Evolutionary conservation across 805 yeast genomes (phyloP).

Genomic region (Candida pini): DNA sequence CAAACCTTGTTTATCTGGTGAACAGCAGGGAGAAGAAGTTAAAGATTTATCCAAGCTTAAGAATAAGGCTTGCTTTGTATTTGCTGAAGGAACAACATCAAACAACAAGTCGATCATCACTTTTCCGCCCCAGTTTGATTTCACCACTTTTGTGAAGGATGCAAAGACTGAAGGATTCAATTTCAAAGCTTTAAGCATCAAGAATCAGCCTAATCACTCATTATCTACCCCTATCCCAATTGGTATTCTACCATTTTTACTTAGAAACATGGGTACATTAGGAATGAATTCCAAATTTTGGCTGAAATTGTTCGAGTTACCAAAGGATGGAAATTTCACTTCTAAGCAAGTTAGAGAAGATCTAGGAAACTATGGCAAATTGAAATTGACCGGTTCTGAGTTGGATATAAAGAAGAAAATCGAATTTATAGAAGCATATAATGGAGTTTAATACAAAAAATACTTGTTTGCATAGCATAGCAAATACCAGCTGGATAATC

Average conservation of each 20-base stretch:
- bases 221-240: slow-evolving; percentile 31
- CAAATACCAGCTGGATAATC: neutral
- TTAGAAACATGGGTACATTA: slow-evolving; percentile 6
- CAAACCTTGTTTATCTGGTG: slow-evolving; percentile 4
- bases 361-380: slow-evolving; percentile 41
- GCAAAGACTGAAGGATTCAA: slow-evolving; percentile 11
- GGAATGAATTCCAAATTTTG: slow-evolving; percentile 13
- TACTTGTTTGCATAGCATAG: neutral
- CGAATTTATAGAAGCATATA: slow-evolving; percentile 31
- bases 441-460: neutral
- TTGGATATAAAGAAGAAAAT: slow-evolving; percentile 39
- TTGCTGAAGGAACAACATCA: slow-evolving; percentile 81
- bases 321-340: slow-evolving; percentile 1
- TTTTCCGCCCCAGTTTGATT: slow-evolving; percentile 31
- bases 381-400: slow-evolving; percentile 41
- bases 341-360: slow-evolving; percentile 16
- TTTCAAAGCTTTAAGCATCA: slow-evolving; percentile 34
- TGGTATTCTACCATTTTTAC: slow-evolving; percentile 8
- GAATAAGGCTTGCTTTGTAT: slow-evolving; percentile 46
- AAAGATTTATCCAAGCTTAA: slow-evolving; percentile 22
- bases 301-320: slow-evolving; percentile 18
- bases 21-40: neutral
- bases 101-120: slow-evolving; percentile 76
- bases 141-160: slow-evolving; percentile 5
- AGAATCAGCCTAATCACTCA: slow-evolving; percentile 31